Percentiles rank a stretch among this genome's conserved stretches.
These are phyloP conservation scores for Lepidium aucheri DNA, from an alignment of 345 rosid genomes.

Conservation along the genomic window DNA sequence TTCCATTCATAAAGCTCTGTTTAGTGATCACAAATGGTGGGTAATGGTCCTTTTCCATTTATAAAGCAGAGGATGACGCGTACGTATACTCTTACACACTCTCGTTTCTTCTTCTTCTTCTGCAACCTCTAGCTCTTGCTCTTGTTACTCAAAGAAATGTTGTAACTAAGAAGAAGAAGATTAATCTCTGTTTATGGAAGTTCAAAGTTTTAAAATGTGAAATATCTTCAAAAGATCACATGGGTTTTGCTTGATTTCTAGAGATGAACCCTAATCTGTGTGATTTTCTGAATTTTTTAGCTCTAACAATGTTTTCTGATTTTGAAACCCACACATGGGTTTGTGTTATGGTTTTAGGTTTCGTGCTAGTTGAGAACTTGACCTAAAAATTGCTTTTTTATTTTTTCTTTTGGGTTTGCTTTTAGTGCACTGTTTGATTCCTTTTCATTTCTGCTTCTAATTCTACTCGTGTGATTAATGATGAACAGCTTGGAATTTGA, in stretches of 20 bases:
- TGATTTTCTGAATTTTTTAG: not conserved
- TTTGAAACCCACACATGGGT: not conserved
- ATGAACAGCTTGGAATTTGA: conserved; percentile 15
- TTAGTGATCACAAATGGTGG: conserved; percentile 1
- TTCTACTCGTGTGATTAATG: not conserved
- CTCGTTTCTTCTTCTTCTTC: not conserved
- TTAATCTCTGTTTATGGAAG: not conserved
- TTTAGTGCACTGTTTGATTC: not conserved
- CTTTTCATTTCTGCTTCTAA: not conserved
- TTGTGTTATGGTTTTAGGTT: not conserved
- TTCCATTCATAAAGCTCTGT: conserved; percentile 1
- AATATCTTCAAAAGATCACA: not conserved
- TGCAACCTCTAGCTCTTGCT: not conserved
- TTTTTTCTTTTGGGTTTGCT: not conserved
- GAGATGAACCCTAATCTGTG: not conserved
- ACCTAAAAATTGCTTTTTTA: not conserved
- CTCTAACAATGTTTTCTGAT: not conserved
- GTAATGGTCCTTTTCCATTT: not conserved
- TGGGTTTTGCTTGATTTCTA: not conserved
- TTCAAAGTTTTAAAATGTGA: not conserved
- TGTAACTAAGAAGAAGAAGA: not conserved
- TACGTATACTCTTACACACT: not conserved
- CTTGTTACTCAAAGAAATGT: not conserved
- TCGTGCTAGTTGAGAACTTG: not conserved
- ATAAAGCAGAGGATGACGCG: not conserved